Evolutionary conservation across 1,139 yeast genomes (phyloP).

Genomic region (Sugiyamaella pinicola): DNA sequence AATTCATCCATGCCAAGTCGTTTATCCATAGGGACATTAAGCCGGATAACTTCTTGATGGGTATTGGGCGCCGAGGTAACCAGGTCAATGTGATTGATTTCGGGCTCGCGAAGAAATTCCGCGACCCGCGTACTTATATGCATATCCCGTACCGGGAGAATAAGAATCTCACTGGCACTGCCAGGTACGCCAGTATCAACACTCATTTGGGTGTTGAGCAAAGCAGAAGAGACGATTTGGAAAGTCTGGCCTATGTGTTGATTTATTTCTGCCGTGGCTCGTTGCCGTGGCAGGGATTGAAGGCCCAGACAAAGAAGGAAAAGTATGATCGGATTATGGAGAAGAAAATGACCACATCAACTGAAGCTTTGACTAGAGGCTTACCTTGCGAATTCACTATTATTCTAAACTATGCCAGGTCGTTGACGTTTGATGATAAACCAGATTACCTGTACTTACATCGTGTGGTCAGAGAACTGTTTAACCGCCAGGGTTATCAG

Average conservation of each 20-base stretch:
- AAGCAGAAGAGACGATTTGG: slow-evolving; percentile 94
- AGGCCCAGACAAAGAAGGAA: slow-evolving; percentile 96
- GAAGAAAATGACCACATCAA: slow-evolving; percentile 90
- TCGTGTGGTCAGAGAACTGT: slow-evolving; percentile 85
- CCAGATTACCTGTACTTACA: slow-evolving; percentile 93
- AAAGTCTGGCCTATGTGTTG: slow-evolving; percentile 91
- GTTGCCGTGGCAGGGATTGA: slow-evolving; percentile 97
- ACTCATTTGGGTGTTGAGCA: slow-evolving; percentile 98
- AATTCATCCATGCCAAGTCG: slow-evolving; percentile 92
- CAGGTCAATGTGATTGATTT: slow-evolving; percentile 96
- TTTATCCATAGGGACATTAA: slow-evolving; percentile 88
- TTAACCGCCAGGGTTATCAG: slow-evolving; percentile 83
- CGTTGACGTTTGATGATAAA: slow-evolving; percentile 91
- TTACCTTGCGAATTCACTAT: slow-evolving; percentile 88
- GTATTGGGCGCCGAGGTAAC: slow-evolving; percentile 91
- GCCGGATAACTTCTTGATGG: slow-evolving; percentile 97
- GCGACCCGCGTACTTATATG: slow-evolving; percentile 93
- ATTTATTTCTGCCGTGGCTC: slow-evolving; percentile 95
- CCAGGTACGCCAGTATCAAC: slow-evolving; percentile 92
- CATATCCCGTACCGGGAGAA: slow-evolving; percentile 97
- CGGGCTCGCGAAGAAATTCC: slow-evolving; percentile 92
- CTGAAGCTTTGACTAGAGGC: slow-evolving; percentile 87
- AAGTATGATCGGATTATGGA: slow-evolving; percentile 97
- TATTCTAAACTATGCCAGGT: slow-evolving; percentile 85
- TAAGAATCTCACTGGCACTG: slow-evolving; percentile 95